Evolutionary conservation across 352 stramenopile species (phyloP), one percentile per base, ranked within the genome.

Genomic region (Phytophthora agathidicida): DNA sequence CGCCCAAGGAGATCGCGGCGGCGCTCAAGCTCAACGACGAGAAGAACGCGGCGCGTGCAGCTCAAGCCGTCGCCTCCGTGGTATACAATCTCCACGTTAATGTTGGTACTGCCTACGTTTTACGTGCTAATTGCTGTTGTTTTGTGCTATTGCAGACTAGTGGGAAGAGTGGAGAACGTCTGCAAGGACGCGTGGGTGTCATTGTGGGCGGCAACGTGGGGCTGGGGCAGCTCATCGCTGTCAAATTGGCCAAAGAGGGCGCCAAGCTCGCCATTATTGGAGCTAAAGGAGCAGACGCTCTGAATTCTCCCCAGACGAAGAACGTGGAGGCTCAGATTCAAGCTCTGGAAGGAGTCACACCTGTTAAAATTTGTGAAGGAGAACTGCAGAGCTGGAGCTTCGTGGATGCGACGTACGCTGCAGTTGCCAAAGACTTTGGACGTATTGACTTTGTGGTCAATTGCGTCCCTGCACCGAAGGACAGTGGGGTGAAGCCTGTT

Each of bases 401-500:
- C 41, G 23, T 89, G 6, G 75, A 89, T 37, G 50, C 35, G 7
- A 68, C 76, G 20, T 88, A 80, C 54, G 27, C 60, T 3, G 53
- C 49, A 1, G 60, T 86, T 22, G 72, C 68, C 19, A 77, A 77
- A 42, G 37, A 75, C 30, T 76, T 83, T 49, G 72, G 65, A 42
- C 81, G 81, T 46, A 77, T 89, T 20, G 81, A 89, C 63, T 91
- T 91, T 70, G 77, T 89, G 13, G 77, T 89, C 49, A 89, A 91
- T 62, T 91, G 78, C 43, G 57, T 89, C 9, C 72, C 77, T 0
- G 37, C 64, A 1, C 70, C 66, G 4, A 62, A 61, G 13, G 60
- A 60, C 7, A 66, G 57, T 31, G 69, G 55, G 0, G 63, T 63
- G 31, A 80, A 82, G 60, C 57, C 65, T 5, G 73, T 27, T 7